phyloP scores from a whole-genome alignment of 257 asterid species.

The Capsicum pubescens region DNA sequence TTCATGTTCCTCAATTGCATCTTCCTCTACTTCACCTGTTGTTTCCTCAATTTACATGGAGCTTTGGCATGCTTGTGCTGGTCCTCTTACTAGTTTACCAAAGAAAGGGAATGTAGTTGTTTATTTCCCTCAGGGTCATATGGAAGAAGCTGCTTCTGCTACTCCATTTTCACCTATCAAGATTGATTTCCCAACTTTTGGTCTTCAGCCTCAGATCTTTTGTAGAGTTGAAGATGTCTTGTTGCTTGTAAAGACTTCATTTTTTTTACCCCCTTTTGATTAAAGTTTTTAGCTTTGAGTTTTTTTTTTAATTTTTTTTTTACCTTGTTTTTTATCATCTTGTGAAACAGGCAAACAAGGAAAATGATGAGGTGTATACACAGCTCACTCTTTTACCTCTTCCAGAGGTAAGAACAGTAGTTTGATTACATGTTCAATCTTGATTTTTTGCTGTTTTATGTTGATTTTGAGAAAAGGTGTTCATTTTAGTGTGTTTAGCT shows the following conservation, averaged over 20 bases:
- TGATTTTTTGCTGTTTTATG: background rate
- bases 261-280: constrained; percentile 5
- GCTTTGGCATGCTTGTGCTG: constrained; percentile 99
- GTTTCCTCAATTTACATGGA: constrained; percentile 69
- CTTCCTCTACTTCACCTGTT: constrained; percentile 45
- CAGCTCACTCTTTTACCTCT: constrained; percentile 84
- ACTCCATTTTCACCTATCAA: constrained; percentile 76
- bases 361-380: constrained; percentile 96
- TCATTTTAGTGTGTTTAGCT: background rate
- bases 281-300: background rate
- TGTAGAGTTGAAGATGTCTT: constrained; percentile 84
- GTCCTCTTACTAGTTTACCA: constrained; percentile 88
- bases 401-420: constrained; percentile 59
- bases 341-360: constrained; percentile 82
- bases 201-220: constrained; percentile 89
- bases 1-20: constrained; percentile 70
- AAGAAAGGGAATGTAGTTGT: constrained; percentile 85
- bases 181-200: constrained; percentile 72
- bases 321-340: constrained; percentile 14
- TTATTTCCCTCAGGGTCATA: constrained; percentile 96
- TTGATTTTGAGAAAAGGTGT: constrained; percentile 5
- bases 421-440: constrained; percentile 1
- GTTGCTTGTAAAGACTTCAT: constrained; percentile 65
- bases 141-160: constrained; percentile 77
- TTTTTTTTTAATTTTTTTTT: background rate